Conservation (phyloP, 169 alveolate species). For the Theileria parva region DNA sequence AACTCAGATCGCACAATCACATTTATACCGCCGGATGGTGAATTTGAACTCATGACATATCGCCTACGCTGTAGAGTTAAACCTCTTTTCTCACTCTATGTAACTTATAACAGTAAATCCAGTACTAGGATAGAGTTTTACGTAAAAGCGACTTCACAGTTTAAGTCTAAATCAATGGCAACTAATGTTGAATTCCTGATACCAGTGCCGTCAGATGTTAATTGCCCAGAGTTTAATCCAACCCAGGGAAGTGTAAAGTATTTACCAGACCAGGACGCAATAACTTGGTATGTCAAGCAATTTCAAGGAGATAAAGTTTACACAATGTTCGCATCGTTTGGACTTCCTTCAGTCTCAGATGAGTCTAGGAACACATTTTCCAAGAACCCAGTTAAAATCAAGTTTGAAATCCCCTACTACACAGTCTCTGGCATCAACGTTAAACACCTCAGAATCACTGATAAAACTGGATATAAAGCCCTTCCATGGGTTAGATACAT, state of each 20-base stretch:
- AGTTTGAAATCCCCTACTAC: slow-evolving; percentile 99
- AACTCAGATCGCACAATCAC: slow-evolving; percentile 93
- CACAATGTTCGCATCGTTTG: slow-evolving; percentile 94
- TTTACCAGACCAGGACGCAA: slow-evolving; percentile 92
- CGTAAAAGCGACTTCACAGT: slow-evolving; percentile 91
- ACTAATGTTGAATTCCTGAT: slow-evolving; percentile 94
- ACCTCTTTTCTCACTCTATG: slow-evolving; percentile 96
- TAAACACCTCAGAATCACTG: slow-evolving; percentile 96
- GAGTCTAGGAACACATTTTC: slow-evolving; percentile 90
- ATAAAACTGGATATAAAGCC: slow-evolving; percentile 96
- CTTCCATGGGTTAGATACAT: slow-evolving; percentile 99
- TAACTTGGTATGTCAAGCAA: slow-evolving; percentile 95
- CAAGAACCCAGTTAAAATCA: slow-evolving; percentile 93
- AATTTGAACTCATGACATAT: slow-evolving; percentile 97
- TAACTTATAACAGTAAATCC: slow-evolving; percentile 87
- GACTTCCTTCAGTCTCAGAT: slow-evolving; percentile 93
- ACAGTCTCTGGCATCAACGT: slow-evolving; percentile 99
- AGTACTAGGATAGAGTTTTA: slow-evolving; percentile 91
- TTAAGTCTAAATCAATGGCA: slow-evolving; percentile 92
- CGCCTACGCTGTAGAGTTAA: slow-evolving; percentile 94
- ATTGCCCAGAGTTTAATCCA: slow-evolving; percentile 92
- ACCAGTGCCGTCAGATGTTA: slow-evolving; percentile 99
- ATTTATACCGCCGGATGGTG: slow-evolving; percentile 99
- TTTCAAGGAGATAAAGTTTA: slow-evolving; percentile 98
- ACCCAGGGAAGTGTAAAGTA: slow-evolving; percentile 95